phyloP scores from a whole-genome alignment of 371 early-diverging fungal genomes.

The Lichtheimia ramosa region DNA sequence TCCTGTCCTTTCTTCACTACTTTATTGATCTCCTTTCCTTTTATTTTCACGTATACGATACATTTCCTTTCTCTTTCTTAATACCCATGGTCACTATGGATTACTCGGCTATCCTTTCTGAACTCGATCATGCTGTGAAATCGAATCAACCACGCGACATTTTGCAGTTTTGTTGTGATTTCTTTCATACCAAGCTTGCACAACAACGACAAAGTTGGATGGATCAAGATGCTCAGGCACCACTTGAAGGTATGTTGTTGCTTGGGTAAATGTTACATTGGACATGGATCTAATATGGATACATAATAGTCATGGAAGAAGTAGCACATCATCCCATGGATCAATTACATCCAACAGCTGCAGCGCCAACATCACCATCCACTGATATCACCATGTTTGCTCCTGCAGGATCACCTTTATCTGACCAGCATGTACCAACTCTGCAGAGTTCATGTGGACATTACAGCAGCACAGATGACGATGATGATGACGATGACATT shows the following conservation, averaged over 20 bases:
- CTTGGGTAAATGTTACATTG: no score
- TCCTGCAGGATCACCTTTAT: constrained; percentile 10
- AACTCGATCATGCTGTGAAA: constrained; percentile 29
- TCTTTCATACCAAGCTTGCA: constrained; percentile 67
- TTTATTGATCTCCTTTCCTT: no score
- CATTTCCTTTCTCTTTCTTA: not conserved
- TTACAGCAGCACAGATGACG: constrained; percentile 26
- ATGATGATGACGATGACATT: constrained; percentile 21
- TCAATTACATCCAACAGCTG: not conserved
- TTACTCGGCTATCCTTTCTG: constrained; percentile 24
- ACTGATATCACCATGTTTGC: constrained; percentile 2
- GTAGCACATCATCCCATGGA: constrained; percentile 1
- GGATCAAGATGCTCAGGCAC: not conserved
- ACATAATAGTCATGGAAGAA: no score
- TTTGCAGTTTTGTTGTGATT: constrained; percentile 80
- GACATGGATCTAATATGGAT: no score
- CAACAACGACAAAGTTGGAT: constrained; percentile 45
- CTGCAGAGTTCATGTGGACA: constrained; percentile 10
- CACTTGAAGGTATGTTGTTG: no score
- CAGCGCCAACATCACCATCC: not conserved
- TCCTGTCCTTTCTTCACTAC: not conserved
- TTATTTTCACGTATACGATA: no score
- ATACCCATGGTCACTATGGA: constrained; percentile 4
- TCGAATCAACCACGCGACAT: constrained; percentile 58
- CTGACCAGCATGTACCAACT: constrained; percentile 12